phyloP scores from a whole-genome alignment of 1,284 basidiomycete genomes.

The Malassezia restricta region DNA sequence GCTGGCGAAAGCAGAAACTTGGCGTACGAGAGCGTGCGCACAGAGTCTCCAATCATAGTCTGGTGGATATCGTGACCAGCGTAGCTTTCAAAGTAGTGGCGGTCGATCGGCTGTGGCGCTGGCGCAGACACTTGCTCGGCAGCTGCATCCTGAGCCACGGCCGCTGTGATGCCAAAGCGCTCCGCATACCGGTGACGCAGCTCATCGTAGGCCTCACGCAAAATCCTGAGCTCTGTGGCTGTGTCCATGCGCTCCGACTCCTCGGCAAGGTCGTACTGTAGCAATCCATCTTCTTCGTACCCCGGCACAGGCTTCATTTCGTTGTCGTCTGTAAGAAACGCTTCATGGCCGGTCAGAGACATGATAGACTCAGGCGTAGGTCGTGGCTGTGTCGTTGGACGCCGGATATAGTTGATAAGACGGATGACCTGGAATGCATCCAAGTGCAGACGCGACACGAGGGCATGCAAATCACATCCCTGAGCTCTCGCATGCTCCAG shows the following conservation, averaged over 20 bases:
- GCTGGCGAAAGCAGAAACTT: constrained; percentile 63
- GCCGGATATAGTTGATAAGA: constrained; percentile 36
- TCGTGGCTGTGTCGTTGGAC: constrained; percentile 12
- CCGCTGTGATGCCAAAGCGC: constrained; percentile 12
- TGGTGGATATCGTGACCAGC: constrained; percentile 66
- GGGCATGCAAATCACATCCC: constrained; percentile 29
- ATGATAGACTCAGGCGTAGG: constrained; percentile 13
- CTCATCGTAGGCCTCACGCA: constrained; percentile 15
- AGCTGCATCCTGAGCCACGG: not conserved
- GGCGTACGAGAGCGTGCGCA: constrained; percentile 83
- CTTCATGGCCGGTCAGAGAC: constrained; percentile 14
- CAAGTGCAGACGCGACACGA: constrained; percentile 21
- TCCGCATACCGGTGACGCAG: constrained; percentile 15
- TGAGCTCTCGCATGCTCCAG: constrained; percentile 22
- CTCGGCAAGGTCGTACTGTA: constrained; percentile 19
- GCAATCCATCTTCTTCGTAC: constrained; percentile 37
- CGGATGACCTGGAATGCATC: constrained; percentile 40
- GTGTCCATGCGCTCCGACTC: constrained; percentile 1
- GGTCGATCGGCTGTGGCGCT: constrained; percentile 55
- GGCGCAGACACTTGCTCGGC: not conserved
- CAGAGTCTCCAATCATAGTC: constrained; percentile 63
- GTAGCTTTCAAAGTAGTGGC: constrained; percentile 88
- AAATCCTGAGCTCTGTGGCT: constrained; percentile 7
- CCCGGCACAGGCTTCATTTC: constrained; percentile 39
- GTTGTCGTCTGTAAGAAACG: constrained; percentile 24